Evolutionary conservation across 768 basidiomycete genomes (phyloP).

Genomic region (Pleurotus eryngii): DNA sequence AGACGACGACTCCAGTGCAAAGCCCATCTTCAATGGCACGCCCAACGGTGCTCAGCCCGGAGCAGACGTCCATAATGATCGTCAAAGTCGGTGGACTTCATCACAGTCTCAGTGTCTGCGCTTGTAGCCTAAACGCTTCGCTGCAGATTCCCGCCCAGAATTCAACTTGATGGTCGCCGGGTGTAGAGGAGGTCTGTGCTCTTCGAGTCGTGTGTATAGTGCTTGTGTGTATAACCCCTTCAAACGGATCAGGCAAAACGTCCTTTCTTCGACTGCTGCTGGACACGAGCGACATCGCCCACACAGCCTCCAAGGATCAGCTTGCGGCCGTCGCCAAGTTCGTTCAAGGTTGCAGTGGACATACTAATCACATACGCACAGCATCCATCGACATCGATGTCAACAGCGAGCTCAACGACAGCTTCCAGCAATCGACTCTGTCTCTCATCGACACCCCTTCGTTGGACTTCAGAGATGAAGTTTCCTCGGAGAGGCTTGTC

Average conservation of each 20-base stretch:
- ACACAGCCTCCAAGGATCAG: conserved; percentile 65
- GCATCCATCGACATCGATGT: conserved; percentile 71
- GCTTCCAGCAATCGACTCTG: conserved; percentile 52
- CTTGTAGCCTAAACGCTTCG: neutral
- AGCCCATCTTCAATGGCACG: neutral
- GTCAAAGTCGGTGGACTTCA: neutral
- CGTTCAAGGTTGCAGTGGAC: conserved; percentile 69
- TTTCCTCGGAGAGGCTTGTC: conserved; percentile 58
- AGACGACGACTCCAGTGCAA: neutral
- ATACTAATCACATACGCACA: conserved; percentile 69
- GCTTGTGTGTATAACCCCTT: conserved; percentile 18
- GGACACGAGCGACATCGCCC: conserved; percentile 72
- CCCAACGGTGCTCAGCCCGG: conserved; percentile 2
- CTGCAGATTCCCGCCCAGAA: conserved; percentile 2
- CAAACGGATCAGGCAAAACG: conserved; percentile 67
- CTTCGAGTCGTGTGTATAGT: conserved; percentile 9
- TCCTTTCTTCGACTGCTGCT: conserved; percentile 83
- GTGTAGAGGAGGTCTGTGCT: conserved; percentile 58
- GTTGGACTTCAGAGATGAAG: conserved; percentile 68
- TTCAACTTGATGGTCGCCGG: conserved; percentile 78
- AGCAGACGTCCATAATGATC: conserved; percentile 5
- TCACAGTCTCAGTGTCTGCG: neutral
- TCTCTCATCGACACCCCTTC: conserved; percentile 82
- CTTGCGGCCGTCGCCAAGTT: conserved; percentile 79
- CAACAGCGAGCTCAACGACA: conserved; percentile 44